A percentile compares a stretch with the other conserved stretches of the same genome.
Conservation (phyloP, 1,284 basidiomycete genomes). For the Grifola frondosa region DNA sequence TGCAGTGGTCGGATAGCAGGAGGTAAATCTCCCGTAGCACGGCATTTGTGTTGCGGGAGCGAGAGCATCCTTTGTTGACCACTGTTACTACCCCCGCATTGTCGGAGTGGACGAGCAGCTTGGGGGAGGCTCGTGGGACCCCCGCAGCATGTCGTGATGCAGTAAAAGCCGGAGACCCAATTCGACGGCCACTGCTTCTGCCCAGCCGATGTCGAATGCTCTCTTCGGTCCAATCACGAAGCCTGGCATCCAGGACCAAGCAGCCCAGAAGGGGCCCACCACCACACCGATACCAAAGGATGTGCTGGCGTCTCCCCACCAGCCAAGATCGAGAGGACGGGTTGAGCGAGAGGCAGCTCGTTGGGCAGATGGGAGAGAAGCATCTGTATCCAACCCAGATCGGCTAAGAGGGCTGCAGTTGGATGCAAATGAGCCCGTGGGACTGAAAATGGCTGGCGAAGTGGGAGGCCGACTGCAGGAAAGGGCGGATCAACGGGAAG, state of each 20-base stretch:
- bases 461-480: slow-evolving; percentile 22
- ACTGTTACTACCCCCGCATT: slow-evolving; percentile 31
- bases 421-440: slow-evolving; percentile 12
- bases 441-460: slow-evolving; percentile 25
- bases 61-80: slow-evolving; percentile 31
- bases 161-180: slow-evolving; percentile 27
- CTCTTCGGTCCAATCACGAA: slow-evolving; percentile 29
- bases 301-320: slow-evolving; percentile 41
- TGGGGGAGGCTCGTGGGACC: slow-evolving; percentile 1
- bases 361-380: slow-evolving; percentile 25
- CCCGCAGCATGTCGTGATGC: slow-evolving; percentile 8
- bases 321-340: slow-evolving; percentile 27
- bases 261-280: slow-evolving; percentile 29
- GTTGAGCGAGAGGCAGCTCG: slow-evolving; percentile 17
- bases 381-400: slow-evolving; percentile 24
- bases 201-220: slow-evolving; percentile 36
- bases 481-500: slow-evolving; percentile 31
- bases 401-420: slow-evolving; percentile 10
- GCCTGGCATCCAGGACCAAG: slow-evolving; percentile 33
- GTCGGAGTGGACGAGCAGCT: slow-evolving; percentile 26
- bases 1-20: slow-evolving; percentile 16
- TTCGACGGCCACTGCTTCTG: slow-evolving; percentile 38
- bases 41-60: slow-evolving; percentile 28
- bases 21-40: slow-evolving; percentile 31
- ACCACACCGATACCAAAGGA: slow-evolving; percentile 40